Evolutionary conservation across 768 basidiomycete species (phyloP), one percentile per base, ranked within the genome.

Genomic region (Stropharia rugosoannulata): DNA sequence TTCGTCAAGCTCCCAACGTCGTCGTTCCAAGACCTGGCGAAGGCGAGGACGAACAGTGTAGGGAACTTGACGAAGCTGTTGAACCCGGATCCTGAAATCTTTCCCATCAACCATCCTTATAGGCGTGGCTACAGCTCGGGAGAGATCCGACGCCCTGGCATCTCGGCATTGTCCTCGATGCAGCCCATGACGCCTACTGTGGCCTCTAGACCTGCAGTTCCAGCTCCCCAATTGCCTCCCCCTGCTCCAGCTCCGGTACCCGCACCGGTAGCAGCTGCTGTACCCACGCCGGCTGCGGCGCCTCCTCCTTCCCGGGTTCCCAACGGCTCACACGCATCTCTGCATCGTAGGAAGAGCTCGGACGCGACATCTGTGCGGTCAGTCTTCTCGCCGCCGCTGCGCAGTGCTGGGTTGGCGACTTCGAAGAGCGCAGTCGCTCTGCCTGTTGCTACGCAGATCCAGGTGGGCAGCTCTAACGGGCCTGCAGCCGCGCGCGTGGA

Each of bases 1-100:
- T 87, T 89, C 63, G 78, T 80, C 58, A 91, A 92, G 70, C 76
- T 85, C 12, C 89, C 88, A 1, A 78, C 81, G 49, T 71, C 80
- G 27, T 87, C 84, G 32, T 89, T 87, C 65, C 83, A 83, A 79
- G 66, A 84, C 68, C 64, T 83, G 1, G 64, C 62, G n/a, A 58
- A 63, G 19, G 66, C 67, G 42, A 65, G 74, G 16, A 70, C 75
- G 55, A 59, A 62, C 53, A 77, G 77, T 40, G 72, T 73, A 0
- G 90, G 89, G 3, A 68, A 89, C 41, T 71, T 91, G 51, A 82
- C 82, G 25, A 83, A 83, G 67, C 70, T 93, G 41, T 77, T 93
- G 76, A 86, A 91, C 59, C 90, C 90, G 0, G 80, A 87, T 63
- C 85, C 86, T 16, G 64, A 73, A 11, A 72, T 83, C 29, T 80